These are phyloP conservation scores for Diospyros kaki DNA, from an alignment of 148 eudicot genomes.

Conservation along the genomic window DNA sequence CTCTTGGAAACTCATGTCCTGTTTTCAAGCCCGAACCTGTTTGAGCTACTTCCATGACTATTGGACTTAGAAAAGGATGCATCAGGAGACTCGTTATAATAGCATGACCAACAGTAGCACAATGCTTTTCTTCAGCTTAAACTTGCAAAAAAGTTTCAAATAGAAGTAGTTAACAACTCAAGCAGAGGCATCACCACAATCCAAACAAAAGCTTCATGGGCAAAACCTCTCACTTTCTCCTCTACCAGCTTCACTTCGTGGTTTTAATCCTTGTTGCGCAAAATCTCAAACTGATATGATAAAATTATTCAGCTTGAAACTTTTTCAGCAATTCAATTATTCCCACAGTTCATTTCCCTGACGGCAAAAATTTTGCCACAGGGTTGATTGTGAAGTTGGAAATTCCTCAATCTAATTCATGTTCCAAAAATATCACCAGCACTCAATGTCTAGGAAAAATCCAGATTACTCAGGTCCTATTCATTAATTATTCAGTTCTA, in stretches of 20 bases:
- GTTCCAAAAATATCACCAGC: too few species aligned
- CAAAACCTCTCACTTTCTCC: constrained; percentile 29
- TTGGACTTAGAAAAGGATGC: neutral
- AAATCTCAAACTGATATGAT: constrained; percentile 12
- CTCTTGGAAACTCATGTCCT: neutral
- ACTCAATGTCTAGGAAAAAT: too few species aligned
- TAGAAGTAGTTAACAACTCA: neutral
- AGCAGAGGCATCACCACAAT: neutral
- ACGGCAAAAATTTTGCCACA: constrained; percentile 2
- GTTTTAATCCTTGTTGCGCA: constrained; percentile 15
- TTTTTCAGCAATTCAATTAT: constrained; percentile 56
- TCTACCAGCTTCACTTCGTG: constrained; percentile 1
- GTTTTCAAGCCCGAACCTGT: constrained; percentile 1
- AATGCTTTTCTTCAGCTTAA: constrained; percentile 5
- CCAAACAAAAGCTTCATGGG: neutral
- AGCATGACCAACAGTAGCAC: constrained; percentile 1
- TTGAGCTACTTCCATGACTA: constrained; percentile 2
- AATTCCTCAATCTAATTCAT: constrained; percentile 26
- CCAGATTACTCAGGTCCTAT: too few species aligned
- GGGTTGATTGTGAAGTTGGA: constrained; percentile 17
- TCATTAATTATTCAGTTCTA: too few species aligned
- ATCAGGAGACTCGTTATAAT: neutral
- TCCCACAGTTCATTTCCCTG: constrained; percentile 79
- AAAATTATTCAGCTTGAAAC: constrained; percentile 16
- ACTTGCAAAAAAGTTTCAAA: constrained; percentile 36